Conservation (phyloP, 495 filamentous ascomycete genomes). For the Aspergillus coremiiformis region DNA sequence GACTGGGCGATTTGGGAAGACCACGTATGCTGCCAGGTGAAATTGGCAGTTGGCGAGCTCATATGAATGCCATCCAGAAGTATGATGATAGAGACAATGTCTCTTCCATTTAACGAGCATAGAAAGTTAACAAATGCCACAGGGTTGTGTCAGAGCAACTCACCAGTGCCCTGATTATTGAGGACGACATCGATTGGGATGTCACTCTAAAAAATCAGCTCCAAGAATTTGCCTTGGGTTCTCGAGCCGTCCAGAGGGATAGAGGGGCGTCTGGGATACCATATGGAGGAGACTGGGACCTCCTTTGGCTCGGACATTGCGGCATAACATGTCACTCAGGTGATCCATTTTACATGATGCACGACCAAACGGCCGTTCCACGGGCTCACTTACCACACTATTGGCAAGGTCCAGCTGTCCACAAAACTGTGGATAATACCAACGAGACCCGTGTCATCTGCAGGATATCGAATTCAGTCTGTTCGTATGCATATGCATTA, state of each 20-base stretch:
- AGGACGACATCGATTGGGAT: constrained; percentile 51
- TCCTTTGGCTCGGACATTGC: constrained; percentile 46
- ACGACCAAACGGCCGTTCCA: constrained; percentile 6
- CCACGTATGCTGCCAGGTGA: background rate
- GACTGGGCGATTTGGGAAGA: background rate
- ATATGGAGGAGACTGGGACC: constrained; percentile 48
- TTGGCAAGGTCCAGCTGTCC: background rate
- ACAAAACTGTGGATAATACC: background rate
- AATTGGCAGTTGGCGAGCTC: background rate
- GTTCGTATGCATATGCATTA: constrained; percentile 36
- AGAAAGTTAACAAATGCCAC: background rate
- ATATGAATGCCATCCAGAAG: background rate
- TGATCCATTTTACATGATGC: constrained; percentile 3
- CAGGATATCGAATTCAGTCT: background rate
- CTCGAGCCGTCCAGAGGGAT: constrained; percentile 10
- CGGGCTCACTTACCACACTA: background rate
- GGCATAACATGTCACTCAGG: constrained; percentile 14
- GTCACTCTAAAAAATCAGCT: constrained; percentile 39
- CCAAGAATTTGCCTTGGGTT: constrained; percentile 29
- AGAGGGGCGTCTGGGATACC: background rate
- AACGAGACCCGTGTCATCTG: constrained; percentile 7
- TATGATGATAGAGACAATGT: background rate
- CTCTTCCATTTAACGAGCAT: background rate
- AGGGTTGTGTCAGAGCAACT: background rate
- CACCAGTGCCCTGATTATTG: constrained; percentile 26